These are phyloP conservation scores for Psilocybe sp. DNA, from an alignment of 768 basidiomycete species.

Conservation along the genomic window DNA sequence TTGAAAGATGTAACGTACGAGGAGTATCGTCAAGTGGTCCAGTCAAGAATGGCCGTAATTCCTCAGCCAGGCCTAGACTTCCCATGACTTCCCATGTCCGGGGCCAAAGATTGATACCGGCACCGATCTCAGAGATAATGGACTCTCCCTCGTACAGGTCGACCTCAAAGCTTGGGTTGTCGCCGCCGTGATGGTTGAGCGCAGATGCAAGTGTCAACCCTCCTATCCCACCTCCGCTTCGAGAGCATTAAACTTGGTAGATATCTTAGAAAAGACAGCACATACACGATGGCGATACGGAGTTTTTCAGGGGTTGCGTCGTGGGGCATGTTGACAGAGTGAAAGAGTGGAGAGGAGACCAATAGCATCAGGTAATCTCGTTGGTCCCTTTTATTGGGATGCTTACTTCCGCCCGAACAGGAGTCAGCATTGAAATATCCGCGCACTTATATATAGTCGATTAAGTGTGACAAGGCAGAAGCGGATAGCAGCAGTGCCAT, in stretches of 20 bases:
- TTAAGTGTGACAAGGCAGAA: no score
- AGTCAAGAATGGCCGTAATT: constrained; percentile 14
- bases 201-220: constrained; percentile 18
- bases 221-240: constrained; percentile 15
- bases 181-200: constrained; percentile 13
- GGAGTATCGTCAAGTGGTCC: constrained; percentile 11
- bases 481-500: no score
- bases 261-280: not conserved
- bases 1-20: constrained; percentile 3
- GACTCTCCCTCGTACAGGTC: constrained; percentile 42
- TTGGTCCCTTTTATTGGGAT: no score
- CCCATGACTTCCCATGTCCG: constrained; percentile 37
- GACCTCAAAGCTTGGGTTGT: constrained; percentile 23
- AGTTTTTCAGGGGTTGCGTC: no score
- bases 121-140: constrained; percentile 38
- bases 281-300: constrained; percentile 3
- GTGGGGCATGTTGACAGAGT: no score
- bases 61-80: constrained; percentile 31
- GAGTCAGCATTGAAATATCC: no score
- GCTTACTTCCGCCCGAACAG: no score
- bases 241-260: no score
- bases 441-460: no score
- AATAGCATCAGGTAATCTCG: no score
- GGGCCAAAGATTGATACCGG: constrained; percentile 40
- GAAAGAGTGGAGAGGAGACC: no score